Percentiles rank a stretch among this genome's conserved stretches.
Evolutionary conservation across 2,329 filamentous ascomycete genomes (phyloP).

Genomic region (Fusarium sp.): DNA sequence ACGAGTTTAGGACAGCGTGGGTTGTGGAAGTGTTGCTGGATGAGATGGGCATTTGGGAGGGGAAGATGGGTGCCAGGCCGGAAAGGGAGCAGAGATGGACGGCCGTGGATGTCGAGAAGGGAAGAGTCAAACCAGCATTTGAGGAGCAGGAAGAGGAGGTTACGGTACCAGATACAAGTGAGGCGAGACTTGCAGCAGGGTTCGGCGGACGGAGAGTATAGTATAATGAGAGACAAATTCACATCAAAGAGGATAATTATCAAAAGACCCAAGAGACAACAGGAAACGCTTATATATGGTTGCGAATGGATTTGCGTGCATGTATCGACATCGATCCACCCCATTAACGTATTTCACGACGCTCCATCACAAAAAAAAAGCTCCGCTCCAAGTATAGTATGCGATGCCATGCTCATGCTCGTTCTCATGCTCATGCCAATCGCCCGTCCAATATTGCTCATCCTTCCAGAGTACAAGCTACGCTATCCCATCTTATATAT

Average conservation of each 20-base stretch:
- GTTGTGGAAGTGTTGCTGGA: constrained; percentile 68
- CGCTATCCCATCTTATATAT: constrained; percentile 28
- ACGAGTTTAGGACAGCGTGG: constrained; percentile 55
- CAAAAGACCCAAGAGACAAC: not conserved
- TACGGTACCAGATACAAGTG: constrained; percentile 5
- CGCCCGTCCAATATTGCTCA: constrained; percentile 43
- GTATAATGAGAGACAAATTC: constrained; percentile 8
- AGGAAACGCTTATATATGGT: constrained; percentile 33
- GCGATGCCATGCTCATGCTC: constrained; percentile 4
- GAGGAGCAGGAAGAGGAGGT: constrained; percentile 9
- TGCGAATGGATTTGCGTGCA: constrained; percentile 42
- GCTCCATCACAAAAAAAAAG: constrained; percentile 40
- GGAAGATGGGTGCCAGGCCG: constrained; percentile 48
- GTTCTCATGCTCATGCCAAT: constrained; percentile 2
- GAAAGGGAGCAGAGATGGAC: constrained; percentile 70
- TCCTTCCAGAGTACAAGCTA: constrained; percentile 51
- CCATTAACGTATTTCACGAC: constrained; percentile 43
- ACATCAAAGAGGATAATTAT: not conserved
- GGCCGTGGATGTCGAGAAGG: constrained; percentile 60
- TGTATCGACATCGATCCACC: constrained; percentile 42
- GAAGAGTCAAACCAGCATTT: constrained; percentile 60
- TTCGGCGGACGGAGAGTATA: constrained; percentile 29
- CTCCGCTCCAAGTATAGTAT: constrained; percentile 23
- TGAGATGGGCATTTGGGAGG: constrained; percentile 63
- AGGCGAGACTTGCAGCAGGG: constrained; percentile 21